Base-by-base conservation (phyloP, 2,329 filamentous ascomycete genomes). In the Fonsecaea multimorphosa region DNA sequence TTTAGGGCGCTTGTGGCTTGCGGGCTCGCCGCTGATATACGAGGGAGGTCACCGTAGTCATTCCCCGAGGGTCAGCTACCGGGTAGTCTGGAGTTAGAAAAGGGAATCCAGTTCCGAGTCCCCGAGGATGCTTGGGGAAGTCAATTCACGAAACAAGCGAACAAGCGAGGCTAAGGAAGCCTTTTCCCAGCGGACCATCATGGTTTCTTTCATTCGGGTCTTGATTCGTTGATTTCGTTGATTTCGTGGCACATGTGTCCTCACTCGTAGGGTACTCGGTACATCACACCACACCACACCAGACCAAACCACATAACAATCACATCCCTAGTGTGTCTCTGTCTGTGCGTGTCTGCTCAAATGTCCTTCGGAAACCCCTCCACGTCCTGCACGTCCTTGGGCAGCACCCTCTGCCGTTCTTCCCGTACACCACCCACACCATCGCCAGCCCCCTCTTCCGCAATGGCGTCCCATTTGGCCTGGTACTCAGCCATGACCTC, bases 401-500 rank as follows among this genome's bases (percentile, higher is more conserved):
- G 59, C 27, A 54, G n/a, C 34, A 61, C 51, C 16, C 51, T 54
- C 16, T 61, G 9, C 1, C 34, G 29, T 31, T 8, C 3, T 8
- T 31, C 3, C 29, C 29, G 8, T 31, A n/a, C n/a, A n/a, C n/a
- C n/a, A n/a, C n/a, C n/a, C 9, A 27, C 46, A 3, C 14, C 9
- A 14, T 16, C 27, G 19, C 44, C 19, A 11, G 22, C 12, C 22
- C 6, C 16, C 6, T 38, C 44, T 19, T 44, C 59, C 24, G 32
- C 59, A 24, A 27, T 61, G 49, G 59, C 57, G 46, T 68, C 66
- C 66, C 66, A 68, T 40, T 32, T 61, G 24, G 59, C 51, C 24
- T 60, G 63, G 24, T 46, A 59, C 27, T 65, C 60, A 12, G 59
- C 36, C 66, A 66, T 65, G 11, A 60, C 56, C 56, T 63, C 16